phyloP scores from a whole-genome alignment of 2,329 filamentous ascomycete species.

The Colletotrichum tanaceti region DNA sequence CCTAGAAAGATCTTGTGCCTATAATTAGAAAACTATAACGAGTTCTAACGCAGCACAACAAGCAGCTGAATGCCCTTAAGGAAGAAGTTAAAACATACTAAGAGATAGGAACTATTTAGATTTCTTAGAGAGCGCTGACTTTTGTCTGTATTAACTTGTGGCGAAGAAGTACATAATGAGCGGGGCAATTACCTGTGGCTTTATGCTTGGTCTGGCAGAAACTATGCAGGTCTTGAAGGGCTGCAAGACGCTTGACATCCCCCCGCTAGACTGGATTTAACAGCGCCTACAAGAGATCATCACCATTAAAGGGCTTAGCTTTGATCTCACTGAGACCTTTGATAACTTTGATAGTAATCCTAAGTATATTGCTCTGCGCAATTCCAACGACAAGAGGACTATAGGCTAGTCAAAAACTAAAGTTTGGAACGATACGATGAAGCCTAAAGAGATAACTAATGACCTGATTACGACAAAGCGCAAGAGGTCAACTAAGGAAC shows the following conservation, averaged over 20 bases:
- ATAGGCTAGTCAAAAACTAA: conserved; percentile 54
- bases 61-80: conserved; percentile 54
- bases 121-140: conserved; percentile 61
- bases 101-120: conserved; percentile 59
- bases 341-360: conserved; percentile 67
- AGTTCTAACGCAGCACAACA: conserved; percentile 60
- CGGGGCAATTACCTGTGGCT: conserved; percentile 63
- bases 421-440: too few relatives aligned
- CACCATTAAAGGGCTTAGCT: conserved; percentile 56
- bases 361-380: conserved; percentile 61
- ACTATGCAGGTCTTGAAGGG: conserved; percentile 65
- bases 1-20: conserved; percentile 61
- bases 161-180: conserved; percentile 62
- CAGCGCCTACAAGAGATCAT: conserved; percentile 66
- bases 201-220: conserved; percentile 65
- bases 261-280: conserved; percentile 67
- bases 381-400: conserved; percentile 66
- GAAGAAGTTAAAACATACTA: conserved; percentile 63
- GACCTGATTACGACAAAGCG: too few relatives aligned
- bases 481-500: too few relatives aligned
- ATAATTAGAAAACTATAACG: conserved; percentile 54
- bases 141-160: conserved; percentile 68
- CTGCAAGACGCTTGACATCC: conserved; percentile 61
- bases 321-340: conserved; percentile 63
- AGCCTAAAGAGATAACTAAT: too few relatives aligned